These are phyloP conservation scores for Ulmus americana DNA, from an alignment of 331 rosid genomes.

Conservation along the genomic window DNA sequence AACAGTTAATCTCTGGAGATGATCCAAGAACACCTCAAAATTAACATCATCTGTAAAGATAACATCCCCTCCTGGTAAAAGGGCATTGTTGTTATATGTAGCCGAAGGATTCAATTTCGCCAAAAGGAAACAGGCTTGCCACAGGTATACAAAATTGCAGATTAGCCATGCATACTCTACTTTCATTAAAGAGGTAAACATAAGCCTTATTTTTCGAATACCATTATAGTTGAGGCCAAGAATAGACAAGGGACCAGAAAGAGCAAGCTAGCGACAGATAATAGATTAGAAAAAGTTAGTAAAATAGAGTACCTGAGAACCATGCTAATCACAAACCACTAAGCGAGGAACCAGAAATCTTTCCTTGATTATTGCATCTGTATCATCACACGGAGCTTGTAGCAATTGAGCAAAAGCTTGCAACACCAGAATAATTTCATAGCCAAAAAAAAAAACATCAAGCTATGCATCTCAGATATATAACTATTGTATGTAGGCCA, in stretches of 20 bases:
- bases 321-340: conserved; percentile 92
- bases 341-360: conserved; percentile 95
- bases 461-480: too few relatives aligned
- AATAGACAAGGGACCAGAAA: too few relatives aligned
- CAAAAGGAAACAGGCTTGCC: conserved; percentile 83
- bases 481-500: too few relatives aligned
- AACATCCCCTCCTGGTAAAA: conserved; percentile 76
- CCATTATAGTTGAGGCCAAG: not conserved
- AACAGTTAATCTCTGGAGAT: conserved; percentile 91
- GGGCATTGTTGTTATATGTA: conserved; percentile 63
- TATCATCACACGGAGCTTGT: conserved; percentile 72
- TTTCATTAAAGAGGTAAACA: not conserved
- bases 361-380: conserved; percentile 71
- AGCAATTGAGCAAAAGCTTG: conserved; percentile 92
- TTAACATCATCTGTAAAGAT: conserved; percentile 89
- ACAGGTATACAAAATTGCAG: not conserved
- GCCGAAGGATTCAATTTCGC: conserved; percentile 90
- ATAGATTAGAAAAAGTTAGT: too few relatives aligned
- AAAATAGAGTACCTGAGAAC: conserved; percentile 93
- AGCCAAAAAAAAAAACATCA: not conserved
- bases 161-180: conserved; percentile 4
- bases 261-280: too few relatives aligned
- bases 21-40: conserved; percentile 92
- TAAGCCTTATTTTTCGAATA: not conserved
- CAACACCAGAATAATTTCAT: conserved; percentile 9